Evolutionary conservation across 495 filamentous ascomycete species (phyloP), one percentile per base, ranked within the genome.

Genomic region (Penicillium cosmopolitanum): DNA sequence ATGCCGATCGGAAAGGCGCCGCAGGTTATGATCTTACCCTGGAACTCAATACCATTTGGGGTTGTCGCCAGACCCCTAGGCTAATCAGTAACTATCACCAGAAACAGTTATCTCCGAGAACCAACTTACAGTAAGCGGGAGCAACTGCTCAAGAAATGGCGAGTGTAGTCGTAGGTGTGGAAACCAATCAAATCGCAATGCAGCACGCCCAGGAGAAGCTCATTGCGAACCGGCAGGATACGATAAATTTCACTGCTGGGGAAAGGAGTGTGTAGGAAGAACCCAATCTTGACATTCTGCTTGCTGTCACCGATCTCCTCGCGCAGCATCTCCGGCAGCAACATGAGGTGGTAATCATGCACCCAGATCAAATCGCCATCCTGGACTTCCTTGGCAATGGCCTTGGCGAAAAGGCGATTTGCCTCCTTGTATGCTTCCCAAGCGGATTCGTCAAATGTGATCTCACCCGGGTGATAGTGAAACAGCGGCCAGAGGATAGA

Each of bases 1-100:
- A 98, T 98, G 40, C 94, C 94, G 61, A 98, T 97, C 1, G 95
- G 95, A 72, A 96, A 98, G 28, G 93, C 95, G 43, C 92, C 93
- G 36, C 96, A 92, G 2, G 89, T 87, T 50, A 96, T 87, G 46
- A 90, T 86, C 69, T 87, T 91, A 57, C 89, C 90, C 62, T 92
- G 83, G 68, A 89, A 96, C 42, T 95, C 90, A 56, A 96, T 90
- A 5, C 91, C 92, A 61, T 95, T 96, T 0, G 92, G 93, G 5
- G 92, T 95, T 2, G 93, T 96, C 3, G 83, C 72, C 19, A 92
- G 80, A 43, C 85, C 86, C 50, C 90, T 93, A 53, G 25, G 25
- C 31, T 50, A 6, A 18, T 31, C 51, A 66, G 66, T 58, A 62
- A 53, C 58, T 60, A 38, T 34, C 38, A 18, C 5, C 28, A 25